Evolutionary conservation across 2,329 filamentous ascomycete genomes (phyloP).

Genomic region (Aureobasidium vineae): DNA sequence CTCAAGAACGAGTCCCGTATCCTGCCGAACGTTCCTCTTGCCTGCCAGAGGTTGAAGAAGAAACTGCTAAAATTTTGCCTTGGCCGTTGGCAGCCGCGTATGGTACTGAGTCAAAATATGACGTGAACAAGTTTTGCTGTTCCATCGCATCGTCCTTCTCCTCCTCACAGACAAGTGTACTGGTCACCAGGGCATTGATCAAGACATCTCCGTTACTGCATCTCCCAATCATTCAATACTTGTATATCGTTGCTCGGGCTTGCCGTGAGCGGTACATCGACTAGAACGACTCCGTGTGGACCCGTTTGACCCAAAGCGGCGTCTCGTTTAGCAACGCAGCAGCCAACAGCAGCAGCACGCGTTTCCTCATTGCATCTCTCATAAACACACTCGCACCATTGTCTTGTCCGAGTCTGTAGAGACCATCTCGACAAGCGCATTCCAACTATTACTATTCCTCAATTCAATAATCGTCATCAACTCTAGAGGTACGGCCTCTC

Average conservation of each 20-base stretch:
- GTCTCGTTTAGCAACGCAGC: conserved; percentile 4
- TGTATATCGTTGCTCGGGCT: neutral
- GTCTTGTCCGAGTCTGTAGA: neutral
- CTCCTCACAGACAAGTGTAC: neutral
- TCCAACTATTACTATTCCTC: neutral
- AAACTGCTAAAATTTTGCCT: conserved; percentile 23
- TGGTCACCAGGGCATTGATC: neutral
- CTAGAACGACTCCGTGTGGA: conserved; percentile 4
- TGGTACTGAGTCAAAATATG: conserved; percentile 19
- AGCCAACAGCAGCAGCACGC: conserved; percentile 10
- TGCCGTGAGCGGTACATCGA: conserved; percentile 5
- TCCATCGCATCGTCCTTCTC: neutral
- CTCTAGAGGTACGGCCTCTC: neutral
- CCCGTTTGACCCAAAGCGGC: conserved; percentile 20
- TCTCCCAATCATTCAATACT: neutral
- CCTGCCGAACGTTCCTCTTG: neutral
- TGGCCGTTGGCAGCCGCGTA: conserved; percentile 14
- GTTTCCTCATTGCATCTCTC: conserved; percentile 4
- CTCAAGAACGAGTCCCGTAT: conserved; percentile 5
- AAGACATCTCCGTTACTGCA: neutral
- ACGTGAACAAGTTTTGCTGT: conserved; percentile 4
- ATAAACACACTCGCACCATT: neutral
- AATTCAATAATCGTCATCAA: neutral
- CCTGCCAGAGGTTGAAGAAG: conserved; percentile 17
- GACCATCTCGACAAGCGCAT: neutral